A percentile compares a stretch with the other conserved stretches of the same genome.
phyloP scores from a whole-genome alignment of 495 filamentous ascomycete species.

The Parathielavia hyrcaniae region DNA sequence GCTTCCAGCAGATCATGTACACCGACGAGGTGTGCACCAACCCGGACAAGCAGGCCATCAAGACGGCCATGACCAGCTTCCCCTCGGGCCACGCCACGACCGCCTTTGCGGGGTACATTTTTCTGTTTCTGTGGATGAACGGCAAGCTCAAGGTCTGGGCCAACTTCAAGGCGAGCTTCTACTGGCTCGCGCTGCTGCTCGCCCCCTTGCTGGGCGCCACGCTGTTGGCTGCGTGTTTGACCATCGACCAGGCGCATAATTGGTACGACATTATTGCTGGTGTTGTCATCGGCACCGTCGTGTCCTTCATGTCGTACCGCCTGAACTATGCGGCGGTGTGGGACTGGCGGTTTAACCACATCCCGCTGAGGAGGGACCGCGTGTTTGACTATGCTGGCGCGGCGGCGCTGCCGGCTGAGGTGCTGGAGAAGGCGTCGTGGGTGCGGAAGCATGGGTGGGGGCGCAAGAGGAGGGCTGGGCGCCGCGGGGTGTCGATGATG shows the following conservation, averaged over 20 bases:
- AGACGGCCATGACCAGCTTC: slow-evolving; percentile 50
- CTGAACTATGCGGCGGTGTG: slow-evolving; percentile 53
- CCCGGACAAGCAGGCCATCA: slow-evolving; percentile 46
- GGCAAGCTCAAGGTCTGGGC: slow-evolving; percentile 58
- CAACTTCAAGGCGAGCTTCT: slow-evolving; percentile 52
- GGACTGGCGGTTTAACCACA: slow-evolving; percentile 54
- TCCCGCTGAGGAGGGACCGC: slow-evolving; percentile 34
- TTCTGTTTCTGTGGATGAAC: slow-evolving; percentile 57
- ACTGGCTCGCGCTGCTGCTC: slow-evolving; percentile 23
- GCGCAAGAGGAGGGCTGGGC: not conserved
- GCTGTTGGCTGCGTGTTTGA: slow-evolving; percentile 53
- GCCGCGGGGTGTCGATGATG: not conserved
- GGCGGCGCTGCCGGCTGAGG: not conserved
- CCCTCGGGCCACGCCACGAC: slow-evolving; percentile 49
- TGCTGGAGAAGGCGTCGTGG: not conserved
- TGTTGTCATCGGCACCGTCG: slow-evolving; percentile 50
- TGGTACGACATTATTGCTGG: slow-evolving; percentile 57
- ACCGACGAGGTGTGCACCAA: slow-evolving; percentile 45
- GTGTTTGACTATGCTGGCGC: slow-evolving; percentile 14
- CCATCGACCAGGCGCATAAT: slow-evolving; percentile 57
- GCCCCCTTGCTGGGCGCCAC: slow-evolving; percentile 53
- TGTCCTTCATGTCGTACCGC: slow-evolving; percentile 52
- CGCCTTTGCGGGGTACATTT: slow-evolving; percentile 54
- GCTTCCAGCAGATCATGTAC: slow-evolving; percentile 45
- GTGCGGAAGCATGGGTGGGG: slow-evolving; percentile 18